phyloP scores from a whole-genome alignment of 805 yeast genomes.

The Barnettozyma sucrosica region DNA sequence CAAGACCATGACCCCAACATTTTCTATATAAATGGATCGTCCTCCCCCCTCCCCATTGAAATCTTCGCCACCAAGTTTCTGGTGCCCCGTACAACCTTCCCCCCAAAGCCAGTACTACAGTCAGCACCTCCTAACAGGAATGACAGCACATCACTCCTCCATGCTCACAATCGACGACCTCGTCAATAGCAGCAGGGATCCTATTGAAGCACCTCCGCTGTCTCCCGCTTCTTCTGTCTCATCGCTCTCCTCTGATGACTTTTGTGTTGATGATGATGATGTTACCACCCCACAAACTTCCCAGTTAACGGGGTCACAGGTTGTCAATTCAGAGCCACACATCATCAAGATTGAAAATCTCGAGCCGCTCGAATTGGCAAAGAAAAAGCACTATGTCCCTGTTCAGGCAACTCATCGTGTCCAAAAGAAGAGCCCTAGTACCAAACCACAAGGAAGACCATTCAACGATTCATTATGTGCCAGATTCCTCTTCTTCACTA shows the following conservation, averaged over 20 bases:
- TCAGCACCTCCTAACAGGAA: background rate
- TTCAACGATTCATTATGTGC: constrained; percentile 24
- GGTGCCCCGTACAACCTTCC: background rate
- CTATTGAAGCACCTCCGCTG: constrained; percentile 2
- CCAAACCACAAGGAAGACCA: constrained; percentile 26
- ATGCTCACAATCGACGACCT: constrained; percentile 2
- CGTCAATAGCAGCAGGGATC: constrained; percentile 1
- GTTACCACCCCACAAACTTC: background rate
- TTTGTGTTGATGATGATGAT: background rate
- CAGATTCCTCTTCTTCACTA: constrained; percentile 21
- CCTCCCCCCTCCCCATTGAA: background rate
- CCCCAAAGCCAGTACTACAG: background rate
- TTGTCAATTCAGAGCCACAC: constrained; percentile 11
- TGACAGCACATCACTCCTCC: background rate
- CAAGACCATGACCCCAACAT: background rate
- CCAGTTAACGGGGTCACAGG: constrained; percentile 10
- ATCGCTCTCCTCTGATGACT: constrained; percentile 3
- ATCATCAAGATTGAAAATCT: constrained; percentile 18
- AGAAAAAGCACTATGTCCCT: constrained; percentile 22
- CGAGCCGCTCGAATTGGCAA: constrained; percentile 24
- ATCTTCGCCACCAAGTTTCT: background rate
- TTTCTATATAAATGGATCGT: background rate
- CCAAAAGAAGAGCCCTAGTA: constrained; percentile 6
- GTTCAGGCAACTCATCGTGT: constrained; percentile 5
- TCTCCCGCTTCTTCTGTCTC: constrained; percentile 8